Percentiles rank a stretch among this genome's conserved stretches.
Evolutionary conservation across 1,284 basidiomycete species (phyloP).

Genomic region (Ustanciosporium gigantosporum): DNA sequence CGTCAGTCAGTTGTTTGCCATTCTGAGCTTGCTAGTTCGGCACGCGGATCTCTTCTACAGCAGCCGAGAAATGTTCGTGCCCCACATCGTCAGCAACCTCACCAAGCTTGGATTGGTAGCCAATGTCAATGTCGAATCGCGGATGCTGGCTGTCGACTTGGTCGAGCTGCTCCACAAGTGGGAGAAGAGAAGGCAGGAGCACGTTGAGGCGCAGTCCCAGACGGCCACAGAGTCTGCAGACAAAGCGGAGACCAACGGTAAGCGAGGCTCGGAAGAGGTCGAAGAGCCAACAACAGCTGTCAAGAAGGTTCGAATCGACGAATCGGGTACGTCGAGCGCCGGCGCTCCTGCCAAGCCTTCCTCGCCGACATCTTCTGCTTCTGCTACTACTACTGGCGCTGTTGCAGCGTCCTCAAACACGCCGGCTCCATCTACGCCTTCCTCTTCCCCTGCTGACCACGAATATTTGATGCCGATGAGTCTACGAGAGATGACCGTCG

Average conservation of each 20-base stretch:
- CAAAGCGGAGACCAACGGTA: constrained; percentile 6
- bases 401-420: background rate
- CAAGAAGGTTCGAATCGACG: constrained; percentile 64
- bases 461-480: constrained; percentile 51
- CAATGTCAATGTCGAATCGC: constrained; percentile 73
- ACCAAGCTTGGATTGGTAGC: constrained; percentile 81
- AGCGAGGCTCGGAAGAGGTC: constrained; percentile 15
- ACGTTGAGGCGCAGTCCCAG: constrained; percentile 57
- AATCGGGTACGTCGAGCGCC: constrained; percentile 59
- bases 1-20: constrained; percentile 79
- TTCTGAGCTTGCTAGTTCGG: constrained; percentile 89
- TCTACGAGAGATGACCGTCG: constrained; percentile 70
- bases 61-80: constrained; percentile 90
- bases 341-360: constrained; percentile 58
- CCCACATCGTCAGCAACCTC: constrained; percentile 89
- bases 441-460: constrained; percentile 30
- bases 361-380: constrained; percentile 49
- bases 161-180: constrained; percentile 62
- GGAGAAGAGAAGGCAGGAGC: constrained; percentile 62
- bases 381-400: constrained; percentile 5
- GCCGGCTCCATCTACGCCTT: constrained; percentile 2
- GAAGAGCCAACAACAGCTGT: constrained; percentile 44
- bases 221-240: constrained; percentile 1
- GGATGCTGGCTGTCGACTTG: constrained; percentile 65
- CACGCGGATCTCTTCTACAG: constrained; percentile 92